Percentiles rank a stretch among this genome's conserved stretches.
These are phyloP conservation scores for Zygoascus flipseniorum DNA, from an alignment of 805 yeast species.

Conservation along the genomic window DNA sequence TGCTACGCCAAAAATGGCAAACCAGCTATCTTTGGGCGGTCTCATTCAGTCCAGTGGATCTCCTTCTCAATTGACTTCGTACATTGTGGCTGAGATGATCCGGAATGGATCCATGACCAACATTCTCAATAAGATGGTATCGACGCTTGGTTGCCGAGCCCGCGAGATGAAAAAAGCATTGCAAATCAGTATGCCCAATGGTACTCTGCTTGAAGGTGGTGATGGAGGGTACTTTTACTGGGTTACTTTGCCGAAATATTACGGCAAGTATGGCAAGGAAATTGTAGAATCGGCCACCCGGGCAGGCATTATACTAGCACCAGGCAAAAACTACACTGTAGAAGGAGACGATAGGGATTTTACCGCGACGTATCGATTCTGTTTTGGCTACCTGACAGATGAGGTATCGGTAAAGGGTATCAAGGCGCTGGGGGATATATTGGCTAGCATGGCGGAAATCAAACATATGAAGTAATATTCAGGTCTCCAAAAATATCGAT, in stretches of 20 bases:
- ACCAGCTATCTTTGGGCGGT: conserved; percentile 67
- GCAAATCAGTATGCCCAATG: conserved; percentile 44
- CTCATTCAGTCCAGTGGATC: conserved; percentile 84
- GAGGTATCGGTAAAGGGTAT: conserved; percentile 33
- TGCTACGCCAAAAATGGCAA: conserved; percentile 48
- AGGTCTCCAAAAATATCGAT: no score
- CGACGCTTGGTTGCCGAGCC: conserved; percentile 45
- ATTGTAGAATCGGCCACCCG: conserved; percentile 34
- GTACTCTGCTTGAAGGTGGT: conserved; percentile 50
- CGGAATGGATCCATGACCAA: conserved; percentile 42
- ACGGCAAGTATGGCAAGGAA: conserved; percentile 23
- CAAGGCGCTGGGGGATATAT: conserved; percentile 42
- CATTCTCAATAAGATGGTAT: conserved; percentile 39
- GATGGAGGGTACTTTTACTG: conserved; percentile 84
- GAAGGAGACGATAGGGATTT: conserved; percentile 53
- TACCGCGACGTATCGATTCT: conserved; percentile 24
- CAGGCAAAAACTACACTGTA: conserved; percentile 79
- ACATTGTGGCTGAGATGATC: conserved; percentile 60
- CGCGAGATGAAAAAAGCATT: conserved; percentile 34
- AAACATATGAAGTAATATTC: no score
- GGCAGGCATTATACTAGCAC: conserved; percentile 56
- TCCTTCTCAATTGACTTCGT: conserved; percentile 72
- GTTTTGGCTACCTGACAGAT: conserved; percentile 7
- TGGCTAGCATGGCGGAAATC: neutral
- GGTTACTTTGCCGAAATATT: conserved; percentile 50